Evolutionary conservation across 2,329 filamentous ascomycete species (phyloP).

Genomic region (Pseudogymnoascus sp.): DNA sequence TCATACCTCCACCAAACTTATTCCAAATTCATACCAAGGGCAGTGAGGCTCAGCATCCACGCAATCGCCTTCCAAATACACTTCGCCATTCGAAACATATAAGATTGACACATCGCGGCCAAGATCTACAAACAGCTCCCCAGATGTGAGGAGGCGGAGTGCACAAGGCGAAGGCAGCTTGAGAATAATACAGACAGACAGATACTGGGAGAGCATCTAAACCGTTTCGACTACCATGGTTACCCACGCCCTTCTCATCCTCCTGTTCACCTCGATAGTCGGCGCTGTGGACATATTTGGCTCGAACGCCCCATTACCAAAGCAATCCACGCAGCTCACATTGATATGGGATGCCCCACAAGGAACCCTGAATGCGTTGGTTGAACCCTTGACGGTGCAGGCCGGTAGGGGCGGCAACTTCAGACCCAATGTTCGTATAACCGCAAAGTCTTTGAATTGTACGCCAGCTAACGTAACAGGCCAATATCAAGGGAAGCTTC

Average conservation of each 20-base stretch:
- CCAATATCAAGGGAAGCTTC: neutral
- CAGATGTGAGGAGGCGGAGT: conserved; percentile 1
- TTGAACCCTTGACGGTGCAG: conserved; percentile 3
- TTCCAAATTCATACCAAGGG: neutral
- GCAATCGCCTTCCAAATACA: neutral
- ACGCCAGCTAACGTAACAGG: neutral
- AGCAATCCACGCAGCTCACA: neutral
- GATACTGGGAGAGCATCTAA: neutral
- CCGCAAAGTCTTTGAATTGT: neutral
- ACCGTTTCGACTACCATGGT: neutral
- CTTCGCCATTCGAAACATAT: neutral
- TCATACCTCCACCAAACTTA: conserved; percentile 1
- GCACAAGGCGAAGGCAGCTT: neutral
- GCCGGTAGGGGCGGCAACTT: neutral
- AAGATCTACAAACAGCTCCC: neutral
- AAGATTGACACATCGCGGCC: neutral
- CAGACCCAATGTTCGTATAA: neutral
- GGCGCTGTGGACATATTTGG: neutral
- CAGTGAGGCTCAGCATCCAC: neutral
- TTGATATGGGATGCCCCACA: conserved; percentile 1
- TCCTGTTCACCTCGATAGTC: neutral
- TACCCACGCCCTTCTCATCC: conserved; percentile 1
- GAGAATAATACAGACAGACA: neutral
- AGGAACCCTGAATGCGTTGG: neutral
- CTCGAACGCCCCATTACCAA: neutral